Conservation (phyloP, 805 yeast genomes). For the Starmera dryadoides region DNA sequence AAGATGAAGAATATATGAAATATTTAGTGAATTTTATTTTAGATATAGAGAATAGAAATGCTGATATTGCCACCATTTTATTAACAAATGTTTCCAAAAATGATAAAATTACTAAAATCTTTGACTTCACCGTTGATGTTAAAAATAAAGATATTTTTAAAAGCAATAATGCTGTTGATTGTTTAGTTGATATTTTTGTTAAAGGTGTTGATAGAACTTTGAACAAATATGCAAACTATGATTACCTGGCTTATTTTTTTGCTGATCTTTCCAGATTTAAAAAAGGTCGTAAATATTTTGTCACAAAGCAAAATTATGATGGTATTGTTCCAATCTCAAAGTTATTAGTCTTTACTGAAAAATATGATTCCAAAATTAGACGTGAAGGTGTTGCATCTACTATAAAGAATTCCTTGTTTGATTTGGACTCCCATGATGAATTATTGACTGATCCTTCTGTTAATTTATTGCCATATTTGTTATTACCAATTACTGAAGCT, state of each 20-base stretch:
- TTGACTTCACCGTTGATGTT: constrained; percentile 29
- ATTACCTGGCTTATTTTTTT: constrained; percentile 80
- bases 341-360: constrained; percentile 74
- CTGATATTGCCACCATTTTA: constrained; percentile 78
- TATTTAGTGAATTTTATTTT: constrained; percentile 43
- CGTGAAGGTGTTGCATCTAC: constrained; percentile 92
- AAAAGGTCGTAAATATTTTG: constrained; percentile 71
- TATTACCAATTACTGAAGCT: constrained; percentile 76
- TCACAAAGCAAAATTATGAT: constrained; percentile 67
- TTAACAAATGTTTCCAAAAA: constrained; percentile 82
- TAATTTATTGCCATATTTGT: constrained; percentile 72
- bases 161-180: constrained; percentile 58
- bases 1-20: constrained; percentile 50
- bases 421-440: constrained; percentile 55
- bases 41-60: constrained; percentile 52
- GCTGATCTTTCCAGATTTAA: constrained; percentile 80
- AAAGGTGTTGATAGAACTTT: constrained; percentile 70
- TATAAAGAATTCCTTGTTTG: constrained; percentile 83
- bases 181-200: constrained; percentile 83
- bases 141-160: constrained; percentile 45
- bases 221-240: constrained; percentile 68
- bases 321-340: constrained; percentile 74
- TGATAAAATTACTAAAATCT: constrained; percentile 49
- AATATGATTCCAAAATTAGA: constrained; percentile 68
- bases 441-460: constrained; percentile 55